These are phyloP conservation scores for Diplocarpon mali DNA, from an alignment of 2,329 filamentous ascomycete genomes.

Conservation along the genomic window DNA sequence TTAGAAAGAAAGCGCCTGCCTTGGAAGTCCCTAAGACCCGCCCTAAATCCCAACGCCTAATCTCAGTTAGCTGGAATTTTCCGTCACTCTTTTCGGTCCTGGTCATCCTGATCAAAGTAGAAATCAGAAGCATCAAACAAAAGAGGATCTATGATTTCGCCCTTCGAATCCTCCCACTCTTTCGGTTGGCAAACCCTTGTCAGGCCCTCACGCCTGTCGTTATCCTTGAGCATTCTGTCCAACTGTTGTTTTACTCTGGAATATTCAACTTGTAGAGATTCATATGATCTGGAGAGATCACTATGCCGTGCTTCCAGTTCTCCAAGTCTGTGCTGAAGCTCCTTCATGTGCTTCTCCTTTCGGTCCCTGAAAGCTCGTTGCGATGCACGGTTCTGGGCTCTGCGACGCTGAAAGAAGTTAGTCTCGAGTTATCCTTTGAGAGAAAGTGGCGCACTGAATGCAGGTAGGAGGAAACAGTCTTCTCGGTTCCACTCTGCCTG, in stretches of 20 bases:
- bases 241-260: slow-evolving; percentile 25
- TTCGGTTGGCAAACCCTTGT: slow-evolving; percentile 11
- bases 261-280: slow-evolving; percentile 33
- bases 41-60: slow-evolving; percentile 9
- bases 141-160: slow-evolving; percentile 23
- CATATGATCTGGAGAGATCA: slow-evolving; percentile 42
- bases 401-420: slow-evolving; percentile 34
- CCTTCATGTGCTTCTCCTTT: slow-evolving; percentile 54
- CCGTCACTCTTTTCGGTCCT: slow-evolving; percentile 8
- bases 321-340: slow-evolving; percentile 46
- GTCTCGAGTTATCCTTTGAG: neutral
- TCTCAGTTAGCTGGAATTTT: neutral
- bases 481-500: slow-evolving; percentile 23
- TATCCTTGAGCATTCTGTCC: slow-evolving; percentile 21
- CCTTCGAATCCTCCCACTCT: slow-evolving; percentile 18
- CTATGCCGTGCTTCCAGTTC: slow-evolving; percentile 44
- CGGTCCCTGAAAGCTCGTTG: slow-evolving; percentile 51
- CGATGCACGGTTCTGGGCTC: slow-evolving; percentile 50
- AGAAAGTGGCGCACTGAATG: slow-evolving; percentile 23
- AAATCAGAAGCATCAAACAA: slow-evolving; percentile 27
- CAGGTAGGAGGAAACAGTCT: slow-evolving; percentile 25
- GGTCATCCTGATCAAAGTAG: slow-evolving; percentile 23
- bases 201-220: slow-evolving; percentile 1
- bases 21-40: neutral
- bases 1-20: neutral